Base-by-base conservation (phyloP, 768 basidiomycete genomes). In the Boletus bicolor region DNA sequence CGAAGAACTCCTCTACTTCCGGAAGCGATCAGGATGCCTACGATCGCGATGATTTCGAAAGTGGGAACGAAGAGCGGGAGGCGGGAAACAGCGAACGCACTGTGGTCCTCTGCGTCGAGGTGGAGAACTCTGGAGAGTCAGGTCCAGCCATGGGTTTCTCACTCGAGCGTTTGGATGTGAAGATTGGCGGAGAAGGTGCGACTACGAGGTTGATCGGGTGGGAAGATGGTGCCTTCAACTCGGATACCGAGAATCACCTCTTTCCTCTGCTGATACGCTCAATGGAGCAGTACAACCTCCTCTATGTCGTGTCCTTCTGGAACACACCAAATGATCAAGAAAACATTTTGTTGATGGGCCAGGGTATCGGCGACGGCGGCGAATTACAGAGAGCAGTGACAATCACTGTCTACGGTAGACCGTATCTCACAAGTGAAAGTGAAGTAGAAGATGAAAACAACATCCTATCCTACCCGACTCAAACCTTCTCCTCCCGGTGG, bases 241-340 rank as follows among this genome's bases (percentile, higher is more conserved):
- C 66, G 41, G 68, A 71, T 24, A 70, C 68, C 6, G 75, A 75
- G 48, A 73, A 77, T 28, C 68, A 63, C 17, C 74, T 82, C 5
- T 94, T 94, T 67, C 94, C 93, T 9, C 75, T 94, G 19, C 76
- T 65, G 11, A 77, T 96, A n/a, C 79, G 80, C 1, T 77, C 86
- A 2, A 75, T 79, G 64, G 91, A 92, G 38, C 93, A 96, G 71
- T 90, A 85, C 65, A 96, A 95, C 65, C 77, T 97, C 28, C 80
- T 97, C 15, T 95, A 95, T 61, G 87, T 89, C 1, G 91, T 97
- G n/a, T 83, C 86, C 11, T 91, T 94, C 67, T 75, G 90, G 60
- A 80, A 78, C 24, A 78, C 84, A 8, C 83, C 86, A 5, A 79
- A 85, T 58, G 81, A 85, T 24, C 72, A 73, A 55, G 77, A 83